phyloP scores from a whole-genome alignment of 108 stramenopile genomes.

The Nitzschia palea region DNA sequence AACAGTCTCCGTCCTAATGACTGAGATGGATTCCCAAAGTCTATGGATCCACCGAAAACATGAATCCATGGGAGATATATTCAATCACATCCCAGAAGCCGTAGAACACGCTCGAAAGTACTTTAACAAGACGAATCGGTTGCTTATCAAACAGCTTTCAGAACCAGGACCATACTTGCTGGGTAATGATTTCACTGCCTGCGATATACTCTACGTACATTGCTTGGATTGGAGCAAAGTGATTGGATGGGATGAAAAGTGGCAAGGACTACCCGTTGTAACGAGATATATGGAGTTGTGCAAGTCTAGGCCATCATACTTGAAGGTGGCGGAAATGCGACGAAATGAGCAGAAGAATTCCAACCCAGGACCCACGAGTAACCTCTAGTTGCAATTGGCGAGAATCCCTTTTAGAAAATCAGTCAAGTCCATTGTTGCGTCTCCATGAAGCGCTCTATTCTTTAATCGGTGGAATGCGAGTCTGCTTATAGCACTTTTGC shows the following conservation, averaged over 20 bases:
- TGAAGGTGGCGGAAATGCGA: constrained; percentile 30
- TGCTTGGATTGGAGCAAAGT: constrained; percentile 69
- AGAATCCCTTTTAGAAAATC: too few relatives aligned
- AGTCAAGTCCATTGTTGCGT: too few relatives aligned
- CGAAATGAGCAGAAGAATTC: neutral
- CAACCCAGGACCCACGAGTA: too few relatives aligned
- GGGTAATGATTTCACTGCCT: constrained; percentile 61
- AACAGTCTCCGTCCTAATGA: constrained; percentile 47
- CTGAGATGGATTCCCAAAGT: constrained; percentile 75
- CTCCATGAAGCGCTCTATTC: too few relatives aligned
- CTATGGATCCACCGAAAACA: constrained; percentile 84
- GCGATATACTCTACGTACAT: constrained; percentile 72
- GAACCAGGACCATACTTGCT: constrained; percentile 42
- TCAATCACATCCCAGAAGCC: constrained; percentile 59
- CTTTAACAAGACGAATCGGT: constrained; percentile 45
- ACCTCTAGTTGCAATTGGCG: too few relatives aligned
- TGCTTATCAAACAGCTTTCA: constrained; percentile 37
- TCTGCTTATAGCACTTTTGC: too few relatives aligned
- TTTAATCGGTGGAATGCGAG: too few relatives aligned
- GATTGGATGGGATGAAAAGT: constrained; percentile 65
- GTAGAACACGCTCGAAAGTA: constrained; percentile 64
- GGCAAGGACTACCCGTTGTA: constrained; percentile 9
- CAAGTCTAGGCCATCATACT: constrained; percentile 43
- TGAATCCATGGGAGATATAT: constrained; percentile 41
- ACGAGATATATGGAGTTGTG: constrained; percentile 43